Evolutionary conservation across 257 asterid species (phyloP).

Genomic region (Phtheirospermum japonicum): DNA sequence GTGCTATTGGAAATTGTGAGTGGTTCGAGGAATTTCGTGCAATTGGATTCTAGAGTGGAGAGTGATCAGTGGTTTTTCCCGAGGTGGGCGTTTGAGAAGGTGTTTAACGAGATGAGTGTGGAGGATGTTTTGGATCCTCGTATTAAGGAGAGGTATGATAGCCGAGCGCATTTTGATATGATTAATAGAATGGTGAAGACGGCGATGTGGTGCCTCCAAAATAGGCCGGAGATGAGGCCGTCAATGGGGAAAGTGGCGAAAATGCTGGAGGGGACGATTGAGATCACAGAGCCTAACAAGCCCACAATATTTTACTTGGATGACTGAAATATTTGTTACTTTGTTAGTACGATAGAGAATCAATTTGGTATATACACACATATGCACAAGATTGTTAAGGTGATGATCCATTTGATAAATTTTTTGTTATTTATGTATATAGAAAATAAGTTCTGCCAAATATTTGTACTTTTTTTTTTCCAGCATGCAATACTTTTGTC

Average conservation of each 20-base stretch:
- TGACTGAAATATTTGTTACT: background rate
- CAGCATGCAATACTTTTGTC: too few species aligned
- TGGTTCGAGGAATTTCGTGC: slow-evolving; percentile 59
- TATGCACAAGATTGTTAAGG: too few species aligned
- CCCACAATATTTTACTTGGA: slow-evolving; percentile 63
- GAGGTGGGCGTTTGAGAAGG: slow-evolving; percentile 78
- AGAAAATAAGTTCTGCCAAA: too few species aligned
- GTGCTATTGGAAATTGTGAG: slow-evolving; percentile 74
- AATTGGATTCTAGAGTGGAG: slow-evolving; percentile 45
- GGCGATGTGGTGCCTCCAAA: slow-evolving; percentile 92
- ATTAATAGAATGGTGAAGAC: slow-evolving; percentile 83
- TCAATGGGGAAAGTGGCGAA: slow-evolving; percentile 93
- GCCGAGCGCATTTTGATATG: slow-evolving; percentile 54
- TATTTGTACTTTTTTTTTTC: too few species aligned
- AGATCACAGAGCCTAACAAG: slow-evolving; percentile 65
- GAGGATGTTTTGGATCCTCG: slow-evolving; percentile 64
- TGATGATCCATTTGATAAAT: too few species aligned
- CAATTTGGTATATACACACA: too few species aligned
- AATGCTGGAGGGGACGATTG: slow-evolving; percentile 89
- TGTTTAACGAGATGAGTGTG: slow-evolving; percentile 61
- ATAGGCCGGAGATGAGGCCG: slow-evolving; percentile 64
- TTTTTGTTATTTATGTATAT: too few species aligned
- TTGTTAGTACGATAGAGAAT: too few species aligned
- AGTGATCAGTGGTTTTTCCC: slow-evolving; percentile 80
- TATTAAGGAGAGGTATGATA: slow-evolving; percentile 57